These are phyloP conservation scores for Diplotaxis tenuifolia DNA, from an alignment of 345 rosid genomes.

Conservation along the genomic window DNA sequence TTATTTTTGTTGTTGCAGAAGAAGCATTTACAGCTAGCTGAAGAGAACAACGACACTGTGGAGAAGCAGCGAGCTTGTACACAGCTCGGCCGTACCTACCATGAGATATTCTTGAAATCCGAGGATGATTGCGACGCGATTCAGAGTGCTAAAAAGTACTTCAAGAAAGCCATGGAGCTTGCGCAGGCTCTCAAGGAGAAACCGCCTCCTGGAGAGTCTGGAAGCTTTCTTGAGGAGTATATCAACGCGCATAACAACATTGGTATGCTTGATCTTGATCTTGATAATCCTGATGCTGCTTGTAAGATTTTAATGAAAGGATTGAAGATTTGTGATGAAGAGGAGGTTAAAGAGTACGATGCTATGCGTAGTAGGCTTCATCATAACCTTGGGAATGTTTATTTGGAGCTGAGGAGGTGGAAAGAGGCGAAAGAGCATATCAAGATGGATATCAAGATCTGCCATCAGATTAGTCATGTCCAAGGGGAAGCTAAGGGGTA, in stretches of 20 bases:
- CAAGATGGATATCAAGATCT: slow-evolving; percentile 75
- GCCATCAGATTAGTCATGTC: slow-evolving; percentile 62
- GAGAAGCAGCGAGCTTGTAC: slow-evolving; percentile 97
- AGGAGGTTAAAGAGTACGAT: slow-evolving; percentile 70
- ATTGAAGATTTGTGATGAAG: slow-evolving; percentile 79
- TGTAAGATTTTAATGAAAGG: slow-evolving; percentile 54
- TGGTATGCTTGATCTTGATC: slow-evolving; percentile 87
- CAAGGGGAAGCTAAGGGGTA: slow-evolving; percentile 98
- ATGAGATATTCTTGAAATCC: slow-evolving; percentile 60
- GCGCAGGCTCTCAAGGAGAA: slow-evolving; percentile 63
- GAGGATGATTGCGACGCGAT: slow-evolving; percentile 62
- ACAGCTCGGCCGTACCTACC: slow-evolving; percentile 90
- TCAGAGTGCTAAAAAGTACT: slow-evolving; percentile 81
- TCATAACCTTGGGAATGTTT: slow-evolving; percentile 85
- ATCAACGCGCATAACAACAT: slow-evolving; percentile 89
- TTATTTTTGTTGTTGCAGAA: slow-evolving; percentile 46
- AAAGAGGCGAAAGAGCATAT: slow-evolving; percentile 66
- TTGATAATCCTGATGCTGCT: slow-evolving; percentile 80
- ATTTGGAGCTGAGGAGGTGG: slow-evolving; percentile 70
- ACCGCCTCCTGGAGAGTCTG: slow-evolving; percentile 51
- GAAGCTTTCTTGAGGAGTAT: slow-evolving; percentile 79
- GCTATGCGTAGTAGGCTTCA: slow-evolving; percentile 86
- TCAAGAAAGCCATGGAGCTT: slow-evolving; percentile 74
- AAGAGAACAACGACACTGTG: slow-evolving; percentile 59
- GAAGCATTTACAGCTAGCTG: slow-evolving; percentile 84